phyloP scores from a whole-genome alignment of 2,329 filamentous ascomycete species.

The Aspergillus sp. region DNA sequence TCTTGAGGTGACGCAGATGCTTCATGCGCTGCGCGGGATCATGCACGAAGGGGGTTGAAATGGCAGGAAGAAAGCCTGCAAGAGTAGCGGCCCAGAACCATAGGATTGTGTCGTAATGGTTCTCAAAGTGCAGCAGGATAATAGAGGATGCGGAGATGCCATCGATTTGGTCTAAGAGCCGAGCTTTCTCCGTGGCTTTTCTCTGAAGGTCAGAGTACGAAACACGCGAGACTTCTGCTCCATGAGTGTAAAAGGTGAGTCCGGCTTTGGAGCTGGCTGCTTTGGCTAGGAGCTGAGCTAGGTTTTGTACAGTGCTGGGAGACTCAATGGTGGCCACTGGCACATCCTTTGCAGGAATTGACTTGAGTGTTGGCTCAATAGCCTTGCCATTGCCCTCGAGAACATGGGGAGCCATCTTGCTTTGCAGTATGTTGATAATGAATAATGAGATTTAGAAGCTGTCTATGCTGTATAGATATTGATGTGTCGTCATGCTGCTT shows the following conservation, averaged over 20 bases:
- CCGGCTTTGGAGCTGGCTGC: background rate
- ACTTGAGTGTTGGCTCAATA: background rate
- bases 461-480: background rate
- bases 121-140: background rate
- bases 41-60: slow-evolving; percentile 4
- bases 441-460: background rate
- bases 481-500: background rate
- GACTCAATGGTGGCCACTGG: background rate
- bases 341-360: background rate
- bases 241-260: background rate
- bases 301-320: background rate
- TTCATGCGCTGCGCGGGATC: background rate
- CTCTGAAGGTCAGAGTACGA: background rate
- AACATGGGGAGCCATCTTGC: background rate
- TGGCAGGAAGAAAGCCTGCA: background rate
- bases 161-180: background rate
- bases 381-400: background rate
- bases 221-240: background rate
- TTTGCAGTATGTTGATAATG: too few relatives aligned
- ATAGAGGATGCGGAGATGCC: background rate
- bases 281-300: background rate
- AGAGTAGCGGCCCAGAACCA: slow-evolving; percentile 3
- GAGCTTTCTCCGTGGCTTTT: background rate
- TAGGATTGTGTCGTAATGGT: background rate
- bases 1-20: slow-evolving; percentile 6